These are phyloP conservation scores for Microsporum canis DNA, from an alignment of 2,329 filamentous ascomycete species.

Conservation along the genomic window DNA sequence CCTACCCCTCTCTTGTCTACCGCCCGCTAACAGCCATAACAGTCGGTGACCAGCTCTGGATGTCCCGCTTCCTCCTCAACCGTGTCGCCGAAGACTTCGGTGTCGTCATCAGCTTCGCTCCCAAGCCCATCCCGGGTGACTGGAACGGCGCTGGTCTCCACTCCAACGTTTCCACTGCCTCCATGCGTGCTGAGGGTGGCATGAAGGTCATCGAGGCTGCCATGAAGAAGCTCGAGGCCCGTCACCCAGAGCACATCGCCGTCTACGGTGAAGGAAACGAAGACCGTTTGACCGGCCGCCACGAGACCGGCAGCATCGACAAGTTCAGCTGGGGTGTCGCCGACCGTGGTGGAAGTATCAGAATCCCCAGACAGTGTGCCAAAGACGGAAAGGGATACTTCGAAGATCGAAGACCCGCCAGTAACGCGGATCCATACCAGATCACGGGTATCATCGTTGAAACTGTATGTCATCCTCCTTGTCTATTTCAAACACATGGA, in stretches of 20 bases:
- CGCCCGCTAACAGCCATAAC: conserved; percentile 6
- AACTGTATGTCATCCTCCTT: conserved; percentile 37
- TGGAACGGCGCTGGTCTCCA: conserved; percentile 96
- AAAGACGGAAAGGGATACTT: conserved; percentile 93
- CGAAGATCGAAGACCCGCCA: conserved; percentile 71
- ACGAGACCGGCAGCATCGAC: conserved; percentile 92
- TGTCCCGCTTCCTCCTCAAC: conserved; percentile 78
- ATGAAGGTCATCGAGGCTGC: conserved; percentile 88
- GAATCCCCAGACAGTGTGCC: conserved; percentile 75
- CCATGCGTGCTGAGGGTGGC: conserved; percentile 81
- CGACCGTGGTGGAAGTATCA: conserved; percentile 88
- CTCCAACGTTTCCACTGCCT: conserved; percentile 83
- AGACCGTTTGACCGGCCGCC: conserved; percentile 77
- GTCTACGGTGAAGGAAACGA: conserved; percentile 97
- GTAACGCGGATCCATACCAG: conserved; percentile 80
- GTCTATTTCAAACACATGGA: not conserved
- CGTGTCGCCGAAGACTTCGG: conserved; percentile 94
- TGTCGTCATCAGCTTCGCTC: conserved; percentile 85
- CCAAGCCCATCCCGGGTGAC: conserved; percentile 89
- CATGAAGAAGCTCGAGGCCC: conserved; percentile 70
- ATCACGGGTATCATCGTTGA: conserved; percentile 71
- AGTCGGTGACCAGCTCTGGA: conserved; percentile 96
- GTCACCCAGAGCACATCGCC: conserved; percentile 74
- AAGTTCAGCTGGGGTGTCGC: conserved; percentile 89
- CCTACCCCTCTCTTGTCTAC: not conserved